Evolutionary conservation across 495 filamentous ascomycete genomes (phyloP).

Genomic region (Lasiosphaeris hirsuta): DNA sequence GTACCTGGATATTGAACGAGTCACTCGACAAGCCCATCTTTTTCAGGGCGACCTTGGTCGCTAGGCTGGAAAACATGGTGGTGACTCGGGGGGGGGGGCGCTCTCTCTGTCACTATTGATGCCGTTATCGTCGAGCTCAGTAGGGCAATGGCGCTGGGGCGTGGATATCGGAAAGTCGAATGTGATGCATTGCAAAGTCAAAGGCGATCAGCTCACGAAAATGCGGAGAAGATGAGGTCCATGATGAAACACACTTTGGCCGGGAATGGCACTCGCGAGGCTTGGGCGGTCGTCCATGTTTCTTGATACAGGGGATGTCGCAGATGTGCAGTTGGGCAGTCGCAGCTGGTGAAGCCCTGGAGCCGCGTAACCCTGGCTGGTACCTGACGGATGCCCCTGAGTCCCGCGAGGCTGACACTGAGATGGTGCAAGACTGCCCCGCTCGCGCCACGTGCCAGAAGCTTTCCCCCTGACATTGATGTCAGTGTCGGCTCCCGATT

Average conservation of each 20-base stretch:
- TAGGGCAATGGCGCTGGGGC: too few relatives aligned
- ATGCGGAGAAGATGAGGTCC: background rate
- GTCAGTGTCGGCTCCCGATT: background rate
- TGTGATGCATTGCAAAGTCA: too few relatives aligned
- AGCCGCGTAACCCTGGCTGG: background rate
- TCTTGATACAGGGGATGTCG: conserved; percentile 36
- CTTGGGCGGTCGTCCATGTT: conserved; percentile 12
- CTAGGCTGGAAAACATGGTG: conserved; percentile 44
- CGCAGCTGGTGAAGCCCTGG: conserved; percentile 21
- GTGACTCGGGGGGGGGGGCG: too few relatives aligned
- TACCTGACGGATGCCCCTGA: background rate
- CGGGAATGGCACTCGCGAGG: conserved; percentile 19
- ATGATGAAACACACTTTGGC: conserved; percentile 8
- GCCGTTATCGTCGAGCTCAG: too few relatives aligned
- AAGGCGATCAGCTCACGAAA: too few relatives aligned
- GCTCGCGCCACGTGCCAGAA: background rate
- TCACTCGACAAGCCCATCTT: conserved; percentile 43
- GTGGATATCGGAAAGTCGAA: too few relatives aligned
- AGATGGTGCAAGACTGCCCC: background rate
- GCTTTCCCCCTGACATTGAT: conserved; percentile 1
- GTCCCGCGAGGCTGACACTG: conserved; percentile 10
- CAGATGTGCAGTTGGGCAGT: too few relatives aligned
- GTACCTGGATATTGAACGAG: conserved; percentile 23
- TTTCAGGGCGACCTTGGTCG: conserved; percentile 46
- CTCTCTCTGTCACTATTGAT: too few relatives aligned